Evolutionary conservation across 2,329 filamentous ascomycete genomes (phyloP).

Genomic region (Fusarium buxicola): DNA sequence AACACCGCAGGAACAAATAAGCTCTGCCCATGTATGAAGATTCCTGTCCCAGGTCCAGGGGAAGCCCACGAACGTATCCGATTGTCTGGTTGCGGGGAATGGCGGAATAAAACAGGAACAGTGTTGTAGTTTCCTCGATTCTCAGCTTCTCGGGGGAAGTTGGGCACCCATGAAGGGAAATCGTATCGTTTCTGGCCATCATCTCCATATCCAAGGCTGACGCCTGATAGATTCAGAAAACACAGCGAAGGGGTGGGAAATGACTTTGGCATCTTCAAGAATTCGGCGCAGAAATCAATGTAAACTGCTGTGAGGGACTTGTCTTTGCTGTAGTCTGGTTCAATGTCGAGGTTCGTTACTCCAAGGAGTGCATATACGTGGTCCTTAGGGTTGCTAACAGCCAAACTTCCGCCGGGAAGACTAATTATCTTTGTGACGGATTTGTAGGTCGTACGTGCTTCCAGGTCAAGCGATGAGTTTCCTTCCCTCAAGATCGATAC

Average conservation of each 20-base stretch:
- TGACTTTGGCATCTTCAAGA: not conserved
- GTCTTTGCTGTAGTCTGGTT: conserved; percentile 3
- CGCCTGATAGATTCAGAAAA: not conserved
- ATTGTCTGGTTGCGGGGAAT: no score
- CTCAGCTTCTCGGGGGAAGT: not conserved
- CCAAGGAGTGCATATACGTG: conserved; percentile 11
- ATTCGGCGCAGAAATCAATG: not conserved
- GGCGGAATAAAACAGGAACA: not conserved
- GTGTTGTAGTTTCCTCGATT: not conserved
- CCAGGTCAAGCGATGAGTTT: rapidly evolving
- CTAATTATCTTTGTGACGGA: not conserved
- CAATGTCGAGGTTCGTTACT: not conserved
- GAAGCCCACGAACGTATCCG: not conserved
- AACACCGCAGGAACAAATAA: not conserved
- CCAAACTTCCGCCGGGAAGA: not conserved
- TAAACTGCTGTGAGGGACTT: conserved; percentile 11
- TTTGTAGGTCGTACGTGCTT: not conserved
- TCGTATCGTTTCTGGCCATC: not conserved
- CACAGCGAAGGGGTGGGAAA: not conserved
- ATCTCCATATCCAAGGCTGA: rapidly evolving
- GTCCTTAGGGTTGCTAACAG: not conserved
- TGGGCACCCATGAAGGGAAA: conserved; percentile 10
- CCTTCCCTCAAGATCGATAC: not conserved
- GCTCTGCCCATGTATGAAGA: not conserved
- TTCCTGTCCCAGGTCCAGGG: not conserved